Evolutionary conservation across 257 asterid genomes (phyloP).

Genomic region (Nicotiana benthamiana): DNA sequence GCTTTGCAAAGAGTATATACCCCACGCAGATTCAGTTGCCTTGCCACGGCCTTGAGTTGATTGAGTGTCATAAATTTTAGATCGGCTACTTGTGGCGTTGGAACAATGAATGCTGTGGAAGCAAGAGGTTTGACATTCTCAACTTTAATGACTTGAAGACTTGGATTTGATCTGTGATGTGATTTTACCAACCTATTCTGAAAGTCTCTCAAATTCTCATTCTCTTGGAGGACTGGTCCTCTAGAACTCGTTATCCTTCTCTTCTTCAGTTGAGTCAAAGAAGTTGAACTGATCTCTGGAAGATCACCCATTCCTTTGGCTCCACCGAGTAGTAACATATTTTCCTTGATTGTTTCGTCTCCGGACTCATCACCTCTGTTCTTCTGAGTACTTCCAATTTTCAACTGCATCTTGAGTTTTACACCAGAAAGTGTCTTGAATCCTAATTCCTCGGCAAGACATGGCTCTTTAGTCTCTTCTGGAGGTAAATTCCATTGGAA

Average conservation of each 20-base stretch:
- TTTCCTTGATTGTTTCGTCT: not conserved
- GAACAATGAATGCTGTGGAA: not conserved
- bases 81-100: not conserved
- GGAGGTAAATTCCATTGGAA: conserved; percentile 1
- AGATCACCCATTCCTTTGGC: conserved; percentile 3
- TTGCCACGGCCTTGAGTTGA: conserved; percentile 34
- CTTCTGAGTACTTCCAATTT: not conserved
- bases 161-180: not conserved
- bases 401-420: conserved; percentile 10
- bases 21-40: conserved; percentile 18
- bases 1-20: conserved; percentile 23
- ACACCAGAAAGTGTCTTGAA: conserved; percentile 8
- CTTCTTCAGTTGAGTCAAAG: conserved; percentile 10
- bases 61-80: conserved; percentile 5
- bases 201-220: conserved; percentile 2
- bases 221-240: conserved; percentile 7
- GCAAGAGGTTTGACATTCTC: not conserved
- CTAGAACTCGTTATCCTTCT: not conserved
- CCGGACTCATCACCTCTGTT: not conserved
- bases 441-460: conserved; percentile 17
- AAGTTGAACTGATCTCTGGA: conserved; percentile 4
- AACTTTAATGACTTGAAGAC: not conserved
- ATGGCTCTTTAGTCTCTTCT: conserved; percentile 11
- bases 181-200: conserved; percentile 2
- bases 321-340: not conserved